Evolutionary conservation across 2,329 filamentous ascomycete species (phyloP).

Genomic region (Rhytidhysteron rufulum): DNA sequence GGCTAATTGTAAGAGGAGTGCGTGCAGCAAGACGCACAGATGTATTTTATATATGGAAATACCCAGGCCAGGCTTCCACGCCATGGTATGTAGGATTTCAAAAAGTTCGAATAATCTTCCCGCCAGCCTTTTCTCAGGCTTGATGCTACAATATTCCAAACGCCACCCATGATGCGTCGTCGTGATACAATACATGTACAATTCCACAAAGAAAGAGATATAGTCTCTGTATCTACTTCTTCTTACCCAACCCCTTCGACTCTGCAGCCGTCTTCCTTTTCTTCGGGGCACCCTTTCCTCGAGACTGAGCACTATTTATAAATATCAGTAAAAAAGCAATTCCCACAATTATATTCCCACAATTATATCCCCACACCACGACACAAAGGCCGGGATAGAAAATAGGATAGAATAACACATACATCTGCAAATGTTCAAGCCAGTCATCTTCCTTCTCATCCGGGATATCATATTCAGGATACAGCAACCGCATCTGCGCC

Average conservation of each 20-base stretch:
- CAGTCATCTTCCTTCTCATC: slow-evolving; percentile 78
- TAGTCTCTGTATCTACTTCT: slow-evolving; percentile 34
- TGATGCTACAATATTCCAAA: background rate
- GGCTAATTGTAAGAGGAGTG: too few relatives aligned
- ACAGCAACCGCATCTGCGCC: slow-evolving; percentile 67
- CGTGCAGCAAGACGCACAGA: too few relatives aligned
- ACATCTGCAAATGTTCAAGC: slow-evolving; percentile 60
- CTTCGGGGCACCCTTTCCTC: slow-evolving; percentile 85
- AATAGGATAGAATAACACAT: background rate
- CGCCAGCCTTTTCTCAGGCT: background rate
- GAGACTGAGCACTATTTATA: slow-evolving; percentile 29
- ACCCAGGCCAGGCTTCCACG: too few relatives aligned
- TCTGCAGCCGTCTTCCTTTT: slow-evolving; percentile 68
- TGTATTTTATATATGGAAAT: too few relatives aligned
- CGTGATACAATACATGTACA: slow-evolving; percentile 1
- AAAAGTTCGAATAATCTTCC: background rate
- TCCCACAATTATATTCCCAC: background rate
- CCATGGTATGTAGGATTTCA: too few relatives aligned
- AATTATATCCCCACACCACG: slow-evolving; percentile 45
- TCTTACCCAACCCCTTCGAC: slow-evolving; percentile 47
- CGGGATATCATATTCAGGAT: slow-evolving; percentile 64
- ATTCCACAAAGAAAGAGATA: background rate
- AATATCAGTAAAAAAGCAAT: background rate
- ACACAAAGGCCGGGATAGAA: background rate
- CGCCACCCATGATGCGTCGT: background rate